Percentiles rank a stretch among this genome's conserved stretches.
phyloP scores from a whole-genome alignment of 1,284 basidiomycete species.

The Jaminaea rosea region DNA sequence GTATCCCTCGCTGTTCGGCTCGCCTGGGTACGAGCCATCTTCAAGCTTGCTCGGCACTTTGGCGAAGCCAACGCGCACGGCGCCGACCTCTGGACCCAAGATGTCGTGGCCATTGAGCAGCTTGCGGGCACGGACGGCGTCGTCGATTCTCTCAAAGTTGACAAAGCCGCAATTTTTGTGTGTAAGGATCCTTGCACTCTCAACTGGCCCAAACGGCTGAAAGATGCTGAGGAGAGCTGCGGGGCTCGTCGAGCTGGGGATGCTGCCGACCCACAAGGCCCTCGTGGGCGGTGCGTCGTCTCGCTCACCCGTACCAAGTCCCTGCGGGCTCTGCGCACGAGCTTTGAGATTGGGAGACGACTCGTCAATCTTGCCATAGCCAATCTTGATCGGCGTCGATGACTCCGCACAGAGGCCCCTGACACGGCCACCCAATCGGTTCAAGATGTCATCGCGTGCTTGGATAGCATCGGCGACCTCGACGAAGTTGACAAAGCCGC shows the following conservation, averaged over 20 bases:
- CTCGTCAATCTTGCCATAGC: conserved; percentile 85
- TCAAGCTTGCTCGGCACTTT: conserved; percentile 60
- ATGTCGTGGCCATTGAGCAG: conserved; percentile 90
- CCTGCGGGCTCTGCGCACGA: background rate
- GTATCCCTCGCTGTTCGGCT: conserved; percentile 9
- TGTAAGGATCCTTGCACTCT: conserved; percentile 85
- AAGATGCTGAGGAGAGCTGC: conserved; percentile 67
- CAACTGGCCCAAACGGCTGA: conserved; percentile 91
- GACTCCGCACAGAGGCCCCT: conserved; percentile 61
- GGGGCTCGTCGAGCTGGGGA: conserved; percentile 23
- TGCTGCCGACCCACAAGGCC: conserved; percentile 37
- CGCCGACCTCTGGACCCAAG: conserved; percentile 85
- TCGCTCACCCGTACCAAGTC: background rate
- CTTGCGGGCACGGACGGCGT: conserved; percentile 86
- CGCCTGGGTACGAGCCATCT: conserved; percentile 5
- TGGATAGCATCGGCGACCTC: conserved; percentile 86
- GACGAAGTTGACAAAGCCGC: conserved; percentile 97
- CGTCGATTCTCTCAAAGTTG: conserved; percentile 94
- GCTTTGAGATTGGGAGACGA: background rate
- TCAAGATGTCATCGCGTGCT: conserved; percentile 91
- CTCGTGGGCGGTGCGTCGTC: conserved; percentile 18
- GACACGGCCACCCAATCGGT: conserved; percentile 84
- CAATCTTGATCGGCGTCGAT: conserved; percentile 70
- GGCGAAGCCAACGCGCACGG: conserved; percentile 90
- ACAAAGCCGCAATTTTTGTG: conserved; percentile 94